A percentile compares a stretch with the other conserved stretches of the same genome.
These are phyloP conservation scores for Acanthamoeba royreba DNA, from an alignment of 208 protist species.

Conservation along the genomic window DNA sequence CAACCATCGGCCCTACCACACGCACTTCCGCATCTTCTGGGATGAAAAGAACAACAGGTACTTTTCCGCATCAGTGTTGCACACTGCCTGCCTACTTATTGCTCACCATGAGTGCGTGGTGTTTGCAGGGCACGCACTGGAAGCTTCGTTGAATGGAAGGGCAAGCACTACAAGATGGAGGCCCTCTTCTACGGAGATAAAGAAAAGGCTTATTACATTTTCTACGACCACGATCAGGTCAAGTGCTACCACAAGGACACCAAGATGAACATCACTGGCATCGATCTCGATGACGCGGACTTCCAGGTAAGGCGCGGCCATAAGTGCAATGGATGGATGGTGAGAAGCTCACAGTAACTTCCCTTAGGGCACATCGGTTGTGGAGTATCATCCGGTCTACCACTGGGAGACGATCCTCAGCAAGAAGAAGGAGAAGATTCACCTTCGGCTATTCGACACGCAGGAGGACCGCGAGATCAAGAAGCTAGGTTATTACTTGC, in stretches of 20 bases:
- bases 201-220: background rate
- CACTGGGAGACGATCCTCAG: background rate
- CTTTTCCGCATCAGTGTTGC: background rate
- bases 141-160: background rate
- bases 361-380: background rate
- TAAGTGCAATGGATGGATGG: background rate
- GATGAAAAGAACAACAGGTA: conserved; percentile 2
- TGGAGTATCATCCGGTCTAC: conserved; percentile 33
- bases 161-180: conserved; percentile 31
- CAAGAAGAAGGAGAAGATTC: background rate
- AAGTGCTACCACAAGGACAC: conserved; percentile 11
- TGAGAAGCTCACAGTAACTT: background rate
- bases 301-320: background rate
- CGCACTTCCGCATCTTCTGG: conserved; percentile 17
- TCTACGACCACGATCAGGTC: background rate
- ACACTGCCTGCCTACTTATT: background rate
- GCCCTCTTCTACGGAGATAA: background rate
- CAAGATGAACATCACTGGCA: background rate
- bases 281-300: background rate
- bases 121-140: background rate
- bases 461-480: conserved; percentile 30
- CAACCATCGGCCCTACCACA: background rate
- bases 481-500: background rate
- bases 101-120: background rate
- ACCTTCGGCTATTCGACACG: background rate